phyloP scores from a whole-genome alignment of 371 early-diverging fungal genomes.

The Blakeslea trispora region DNA sequence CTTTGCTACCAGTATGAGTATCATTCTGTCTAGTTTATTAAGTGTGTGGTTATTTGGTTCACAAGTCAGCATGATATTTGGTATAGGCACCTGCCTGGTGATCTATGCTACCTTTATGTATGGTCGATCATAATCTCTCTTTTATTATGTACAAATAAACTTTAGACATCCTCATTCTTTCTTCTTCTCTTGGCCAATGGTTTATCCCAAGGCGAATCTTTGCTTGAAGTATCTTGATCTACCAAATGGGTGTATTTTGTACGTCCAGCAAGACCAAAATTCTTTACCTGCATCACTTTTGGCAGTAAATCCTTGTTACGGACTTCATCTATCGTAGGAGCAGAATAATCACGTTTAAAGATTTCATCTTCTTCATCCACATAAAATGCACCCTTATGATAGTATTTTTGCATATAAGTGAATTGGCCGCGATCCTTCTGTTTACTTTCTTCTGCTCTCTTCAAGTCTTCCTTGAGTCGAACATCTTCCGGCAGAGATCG shows the following conservation, averaged over 20 bases:
- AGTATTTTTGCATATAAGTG: conserved; percentile 80
- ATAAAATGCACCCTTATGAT: conserved; percentile 89
- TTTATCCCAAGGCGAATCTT: conserved; percentile 42
- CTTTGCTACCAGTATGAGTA: conserved; percentile 90
- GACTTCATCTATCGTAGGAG: conserved; percentile 78
- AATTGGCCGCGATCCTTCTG: conserved; percentile 54
- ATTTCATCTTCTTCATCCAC: conserved; percentile 64
- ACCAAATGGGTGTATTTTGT: conserved; percentile 89
- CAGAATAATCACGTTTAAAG: conserved; percentile 69
- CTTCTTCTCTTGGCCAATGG: conserved; percentile 32
- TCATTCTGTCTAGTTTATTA: conserved; percentile 76
- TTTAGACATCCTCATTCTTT: conserved; percentile 13
- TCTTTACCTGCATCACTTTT: conserved; percentile 88
- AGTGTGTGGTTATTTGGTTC: conserved; percentile 73
- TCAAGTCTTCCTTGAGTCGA: conserved; percentile 68
- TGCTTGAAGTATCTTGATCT: conserved; percentile 77
- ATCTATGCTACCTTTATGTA: conserved; percentile 73
- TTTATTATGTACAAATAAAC: no score
- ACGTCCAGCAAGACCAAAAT: conserved; percentile 85
- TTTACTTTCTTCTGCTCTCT: conserved; percentile 53
- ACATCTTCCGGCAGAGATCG: conserved; percentile 84
- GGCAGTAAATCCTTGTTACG: conserved; percentile 71
- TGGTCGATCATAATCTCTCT: conserved; percentile 31
- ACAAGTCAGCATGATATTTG: conserved; percentile 59
- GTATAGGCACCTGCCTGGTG: conserved; percentile 72